These are phyloP conservation scores for Trichoderma asperellum DNA, from an alignment of 2,329 filamentous ascomycete genomes.

Conservation along the genomic window DNA sequence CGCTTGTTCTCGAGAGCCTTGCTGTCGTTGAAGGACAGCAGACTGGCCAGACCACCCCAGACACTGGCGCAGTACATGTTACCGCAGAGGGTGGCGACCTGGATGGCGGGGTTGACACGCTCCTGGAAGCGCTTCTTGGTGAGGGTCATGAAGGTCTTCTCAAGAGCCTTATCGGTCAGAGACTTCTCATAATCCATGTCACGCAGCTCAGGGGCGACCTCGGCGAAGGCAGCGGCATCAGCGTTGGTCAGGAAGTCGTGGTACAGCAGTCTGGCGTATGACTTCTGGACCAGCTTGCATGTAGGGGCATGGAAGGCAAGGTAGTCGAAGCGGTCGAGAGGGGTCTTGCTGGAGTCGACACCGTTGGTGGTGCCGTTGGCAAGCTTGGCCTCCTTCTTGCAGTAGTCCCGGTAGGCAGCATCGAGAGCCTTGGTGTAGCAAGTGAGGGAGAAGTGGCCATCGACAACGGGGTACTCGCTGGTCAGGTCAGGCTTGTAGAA, in stretches of 20 bases:
- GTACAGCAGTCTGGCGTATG: slow-evolving; percentile 81
- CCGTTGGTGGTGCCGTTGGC: slow-evolving; percentile 60
- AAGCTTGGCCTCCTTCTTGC: slow-evolving; percentile 68
- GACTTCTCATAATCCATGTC: slow-evolving; percentile 81
- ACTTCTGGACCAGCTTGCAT: slow-evolving; percentile 87
- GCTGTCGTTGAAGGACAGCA: slow-evolving; percentile 67
- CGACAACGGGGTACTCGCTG: slow-evolving; percentile 84
- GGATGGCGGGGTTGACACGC: slow-evolving; percentile 72
- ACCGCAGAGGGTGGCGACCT: slow-evolving; percentile 76
- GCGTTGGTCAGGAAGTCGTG: slow-evolving; percentile 80
- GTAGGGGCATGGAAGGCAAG: slow-evolving; percentile 81
- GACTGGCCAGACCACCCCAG: slow-evolving; percentile 74
- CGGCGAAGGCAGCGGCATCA: slow-evolving; percentile 67
- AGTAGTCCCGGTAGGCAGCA: slow-evolving; percentile 79
- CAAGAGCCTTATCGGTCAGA: slow-evolving; percentile 77
- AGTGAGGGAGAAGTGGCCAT: slow-evolving; percentile 79
- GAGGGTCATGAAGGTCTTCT: slow-evolving; percentile 84
- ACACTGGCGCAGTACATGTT: slow-evolving; percentile 74
- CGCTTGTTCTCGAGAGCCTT: slow-evolving; percentile 71
- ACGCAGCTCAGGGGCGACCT: slow-evolving; percentile 75
- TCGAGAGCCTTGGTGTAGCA: slow-evolving; percentile 84
- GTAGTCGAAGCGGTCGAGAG: slow-evolving; percentile 82
- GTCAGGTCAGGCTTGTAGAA: slow-evolving; percentile 90
- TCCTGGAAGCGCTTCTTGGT: slow-evolving; percentile 85
- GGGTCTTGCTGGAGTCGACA: slow-evolving; percentile 56